Evolutionary conservation across 805 yeast species (phyloP), one percentile per base, ranked within the genome.

Genomic region (Candida schatavii): DNA sequence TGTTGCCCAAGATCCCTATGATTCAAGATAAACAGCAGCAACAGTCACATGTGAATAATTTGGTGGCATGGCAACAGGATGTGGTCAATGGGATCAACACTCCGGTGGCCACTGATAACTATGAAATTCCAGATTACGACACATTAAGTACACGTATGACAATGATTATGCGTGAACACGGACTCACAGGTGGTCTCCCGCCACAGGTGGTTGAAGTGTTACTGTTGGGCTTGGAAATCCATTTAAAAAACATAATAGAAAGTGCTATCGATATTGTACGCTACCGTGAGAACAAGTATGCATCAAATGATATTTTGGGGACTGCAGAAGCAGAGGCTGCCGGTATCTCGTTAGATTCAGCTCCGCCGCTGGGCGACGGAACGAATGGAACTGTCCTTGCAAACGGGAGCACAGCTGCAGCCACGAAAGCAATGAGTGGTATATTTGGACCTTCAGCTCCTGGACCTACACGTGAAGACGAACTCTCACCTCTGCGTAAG

Each of bases 11-110:
- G 53, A 81, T 91, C 18, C 99, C 99, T 3, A 80, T 83, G 56
- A 81, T 77, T 30, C 76, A 75, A 42, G 78, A 70, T 41, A 66
- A 62, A 43, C 74, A 64, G 41, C 71, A 70, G 46, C 75, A 66
- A 47, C 74, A 62, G 45, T 50, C 62, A 37, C 73, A 67, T 41
- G 74, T 68, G 22, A 69, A 67, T 41, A 78, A 77, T 50, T 75
- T 87, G 26, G 75, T 81, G 23, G 84, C 84, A 51, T 89, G 97
- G 91, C 88, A 95, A 18, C 96, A 90, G 60, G 98, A 93, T 56
- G 87, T 93, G 14, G 75, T 84, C 41, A 89, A 84, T 54, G 95
- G 93, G 3, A 77, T 88, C 42, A 88, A 86, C 50, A 78, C 93
- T 1, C 91, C 93, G 3, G 70, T 90, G 27, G 77, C 91, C 2